Evolutionary conservation across 2,329 filamentous ascomycete species (phyloP).

Genomic region (Apiospora malaysiana): DNA sequence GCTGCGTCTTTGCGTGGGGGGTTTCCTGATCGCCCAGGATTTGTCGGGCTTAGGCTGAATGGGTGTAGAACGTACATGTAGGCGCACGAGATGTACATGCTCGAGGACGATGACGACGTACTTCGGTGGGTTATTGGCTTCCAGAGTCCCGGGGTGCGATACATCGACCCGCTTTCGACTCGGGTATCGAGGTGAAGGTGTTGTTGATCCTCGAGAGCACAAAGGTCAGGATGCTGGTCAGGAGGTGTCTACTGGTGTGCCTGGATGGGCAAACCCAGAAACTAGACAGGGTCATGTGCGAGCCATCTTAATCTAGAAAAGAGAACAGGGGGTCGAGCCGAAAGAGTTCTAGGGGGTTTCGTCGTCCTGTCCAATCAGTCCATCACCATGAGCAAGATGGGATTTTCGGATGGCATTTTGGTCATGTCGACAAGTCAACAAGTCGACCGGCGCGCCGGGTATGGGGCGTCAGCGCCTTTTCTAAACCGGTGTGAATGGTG

Average conservation of each 20-base stretch:
- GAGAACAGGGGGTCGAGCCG: background rate
- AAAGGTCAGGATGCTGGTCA: background rate
- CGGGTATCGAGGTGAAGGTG: background rate
- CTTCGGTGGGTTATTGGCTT: background rate
- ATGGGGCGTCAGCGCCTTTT: background rate
- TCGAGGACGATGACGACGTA: background rate
- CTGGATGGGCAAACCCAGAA: constrained; percentile 2
- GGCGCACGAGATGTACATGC: background rate
- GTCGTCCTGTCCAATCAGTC: background rate
- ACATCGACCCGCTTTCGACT: background rate
- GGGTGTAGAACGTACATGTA: background rate
- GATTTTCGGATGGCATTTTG: constrained; percentile 7
- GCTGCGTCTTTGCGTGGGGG: constrained; percentile 8
- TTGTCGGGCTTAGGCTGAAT: constrained; percentile 5
- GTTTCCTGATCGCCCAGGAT: background rate
- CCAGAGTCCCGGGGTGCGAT: background rate
- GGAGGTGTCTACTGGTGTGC: constrained; percentile 3
- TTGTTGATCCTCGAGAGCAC: background rate
- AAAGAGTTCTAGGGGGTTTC: background rate
- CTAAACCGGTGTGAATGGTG: constrained; percentile 3
- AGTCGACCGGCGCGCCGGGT: background rate
- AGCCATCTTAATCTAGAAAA: background rate
- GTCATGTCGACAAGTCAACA: background rate
- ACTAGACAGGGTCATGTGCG: constrained; percentile 15
- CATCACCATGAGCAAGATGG: background rate